Conservation (phyloP, 2,329 filamentous ascomycete species). For the Phialocephala sp. region DNA sequence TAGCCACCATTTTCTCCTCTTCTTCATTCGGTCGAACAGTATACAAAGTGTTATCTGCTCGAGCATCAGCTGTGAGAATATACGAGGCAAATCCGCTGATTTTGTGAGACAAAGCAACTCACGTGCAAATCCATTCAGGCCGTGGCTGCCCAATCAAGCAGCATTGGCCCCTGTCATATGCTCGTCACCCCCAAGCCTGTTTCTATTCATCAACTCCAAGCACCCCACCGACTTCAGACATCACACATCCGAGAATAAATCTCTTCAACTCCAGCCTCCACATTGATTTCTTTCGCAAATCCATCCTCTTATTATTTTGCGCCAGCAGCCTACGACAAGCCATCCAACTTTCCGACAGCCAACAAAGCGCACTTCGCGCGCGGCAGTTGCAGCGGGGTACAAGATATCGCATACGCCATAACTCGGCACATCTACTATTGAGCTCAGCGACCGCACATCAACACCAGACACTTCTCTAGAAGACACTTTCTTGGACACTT, state of each 20-base stretch:
- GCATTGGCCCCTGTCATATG: conserved; percentile 14
- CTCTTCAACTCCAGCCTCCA: conserved; percentile 32
- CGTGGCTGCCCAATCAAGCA: conserved; percentile 18
- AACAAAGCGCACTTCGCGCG: background rate
- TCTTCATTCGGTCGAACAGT: background rate
- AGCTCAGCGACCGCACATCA: conserved; percentile 6
- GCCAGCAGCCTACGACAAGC: background rate
- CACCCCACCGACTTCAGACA: conserved; percentile 23
- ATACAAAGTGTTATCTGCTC: background rate
- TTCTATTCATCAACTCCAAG: conserved; percentile 16
- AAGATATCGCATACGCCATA: conserved; percentile 11
- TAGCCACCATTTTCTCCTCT: background rate
- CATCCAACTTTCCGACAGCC: conserved; percentile 4
- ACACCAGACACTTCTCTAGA: background rate
- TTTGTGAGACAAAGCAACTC: conserved; percentile 8
- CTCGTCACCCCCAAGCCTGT: conserved; percentile 27
- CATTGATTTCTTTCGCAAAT: conserved; percentile 18
- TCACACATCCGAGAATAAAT: conserved; percentile 23
- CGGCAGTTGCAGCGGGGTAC: conserved; percentile 18
- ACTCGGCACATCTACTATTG: background rate
- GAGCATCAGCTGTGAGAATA: background rate
- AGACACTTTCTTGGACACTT: background rate
- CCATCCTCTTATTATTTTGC: conserved; percentile 8
- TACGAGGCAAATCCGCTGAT: conserved; percentile 3
- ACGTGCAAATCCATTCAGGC: conserved; percentile 21